Base-by-base conservation (phyloP, 1,139 yeast genomes). In the Hansenula sp. region DNA sequence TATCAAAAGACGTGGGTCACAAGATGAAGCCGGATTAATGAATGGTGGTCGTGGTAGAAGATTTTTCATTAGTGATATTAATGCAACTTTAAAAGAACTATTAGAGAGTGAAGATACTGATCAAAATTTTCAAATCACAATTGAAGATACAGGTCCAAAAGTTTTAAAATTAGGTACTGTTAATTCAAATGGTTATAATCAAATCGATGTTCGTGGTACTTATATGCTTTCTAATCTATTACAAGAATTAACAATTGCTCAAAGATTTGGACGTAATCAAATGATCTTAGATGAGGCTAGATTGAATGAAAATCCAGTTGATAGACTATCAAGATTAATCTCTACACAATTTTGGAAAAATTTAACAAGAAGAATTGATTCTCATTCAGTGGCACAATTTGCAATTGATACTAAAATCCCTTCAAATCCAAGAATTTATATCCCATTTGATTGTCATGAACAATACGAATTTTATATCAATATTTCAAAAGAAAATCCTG, bases 121-220 rank as follows among this genome's bases (percentile, higher is more conserved):
- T 62, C 74, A 74, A 45, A 85, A 91, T 63, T 81, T 68, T 62
- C 97, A 91, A 63, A 91, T 91, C 57, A 90, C 97, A 13, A 84
- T 90, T 43, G 97, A 90, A 58, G 97, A 90, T 62, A 76, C 81
- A 3, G 97, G 97, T 0, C 96, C 97, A n/a, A 90, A 90, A 60
- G 94, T 86, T 15, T 70, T 89, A 50, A 75, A 81, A 52, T 71
- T 90, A 35, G 96, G 96, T 7, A 88, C 96, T 0, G 88, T 82
- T 40, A 86, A 86, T 60, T 87, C 96, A 2, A 79, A 83, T 53
- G 96, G 97, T 1, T 86, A 67, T 63, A 81, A 79, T 38, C 83
- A 80, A 55, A 74, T 78, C 38, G 88, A 84, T 44, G 74, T 91
- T 43, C 71, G 96, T 51, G 98, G 98, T 13, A 90, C 96, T 0